Evolutionary conservation across 345 rosid species (phyloP).

Genomic region (Mangifera indica): DNA sequence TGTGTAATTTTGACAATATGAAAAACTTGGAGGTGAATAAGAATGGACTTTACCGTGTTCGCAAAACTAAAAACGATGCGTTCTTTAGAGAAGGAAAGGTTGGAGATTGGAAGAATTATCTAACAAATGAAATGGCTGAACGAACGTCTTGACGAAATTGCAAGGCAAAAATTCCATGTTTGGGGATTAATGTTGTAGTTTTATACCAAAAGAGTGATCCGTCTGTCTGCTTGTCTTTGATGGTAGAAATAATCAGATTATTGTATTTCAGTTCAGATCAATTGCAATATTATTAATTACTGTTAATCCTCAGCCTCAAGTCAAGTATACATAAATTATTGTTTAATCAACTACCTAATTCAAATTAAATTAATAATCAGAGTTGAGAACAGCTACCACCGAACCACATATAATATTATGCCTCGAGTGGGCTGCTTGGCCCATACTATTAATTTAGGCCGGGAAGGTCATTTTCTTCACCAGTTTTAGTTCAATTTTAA

Average conservation of each 20-base stretch:
- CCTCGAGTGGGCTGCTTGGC: neutral
- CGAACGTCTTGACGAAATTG: neutral
- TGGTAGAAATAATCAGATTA: too few relatives aligned
- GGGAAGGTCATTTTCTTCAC: too few relatives aligned
- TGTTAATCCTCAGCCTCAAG: too few relatives aligned
- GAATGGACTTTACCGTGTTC: neutral
- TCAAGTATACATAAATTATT: too few relatives aligned
- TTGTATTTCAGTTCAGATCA: too few relatives aligned
- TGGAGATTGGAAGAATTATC: neutral
- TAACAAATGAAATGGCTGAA: neutral
- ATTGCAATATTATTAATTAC: too few relatives aligned
- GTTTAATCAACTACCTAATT: too few relatives aligned
- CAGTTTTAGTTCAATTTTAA: too few relatives aligned
- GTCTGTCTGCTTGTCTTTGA: too few relatives aligned
- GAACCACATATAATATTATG: neutral
- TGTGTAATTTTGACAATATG: neutral
- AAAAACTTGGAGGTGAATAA: constrained; percentile 1
- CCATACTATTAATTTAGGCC: neutral
- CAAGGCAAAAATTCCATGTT: neutral
- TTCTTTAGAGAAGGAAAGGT: neutral
- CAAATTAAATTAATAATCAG: too few relatives aligned
- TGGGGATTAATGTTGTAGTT: too few relatives aligned
- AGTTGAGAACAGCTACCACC: too few relatives aligned
- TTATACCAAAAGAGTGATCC: neutral
- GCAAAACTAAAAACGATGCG: neutral